A percentile compares a stretch with the other conserved stretches of the same genome.
Evolutionary conservation across 148 eudicot genomes (phyloP).

Genomic region (Persicaria maculosa): DNA sequence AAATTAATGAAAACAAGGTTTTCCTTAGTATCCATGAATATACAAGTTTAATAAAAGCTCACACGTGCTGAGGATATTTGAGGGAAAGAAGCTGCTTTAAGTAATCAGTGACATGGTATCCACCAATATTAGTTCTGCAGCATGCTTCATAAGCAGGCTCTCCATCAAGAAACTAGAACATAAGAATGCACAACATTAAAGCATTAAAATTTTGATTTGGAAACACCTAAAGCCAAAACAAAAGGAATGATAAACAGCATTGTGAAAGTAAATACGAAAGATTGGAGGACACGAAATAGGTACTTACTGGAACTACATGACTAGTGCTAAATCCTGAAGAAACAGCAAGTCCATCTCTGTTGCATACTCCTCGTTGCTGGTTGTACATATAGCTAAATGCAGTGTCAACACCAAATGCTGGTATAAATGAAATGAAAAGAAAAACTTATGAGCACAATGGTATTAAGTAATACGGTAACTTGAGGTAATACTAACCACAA

Average conservation of each 20-base stretch:
- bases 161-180: conserved; percentile 74
- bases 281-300: conserved; percentile 4
- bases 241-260: conserved; percentile 1
- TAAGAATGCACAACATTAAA: background rate
- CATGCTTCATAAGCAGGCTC: conserved; percentile 94
- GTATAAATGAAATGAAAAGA: conserved; percentile 8
- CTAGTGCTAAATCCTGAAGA: conserved; percentile 85
- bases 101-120: conserved; percentile 94
- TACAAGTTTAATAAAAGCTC: conserved; percentile 24
- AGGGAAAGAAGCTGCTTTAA: conserved; percentile 94
- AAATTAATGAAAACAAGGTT: background rate
- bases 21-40: background rate
- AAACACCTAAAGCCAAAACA: background rate
- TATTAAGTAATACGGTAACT: background rate
- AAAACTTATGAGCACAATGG: background rate
- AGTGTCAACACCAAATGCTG: conserved; percentile 97
- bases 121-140: conserved; percentile 94
- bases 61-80: conserved; percentile 91
- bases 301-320: conserved; percentile 86
- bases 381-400: conserved; percentile 92
- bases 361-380: conserved; percentile 70
- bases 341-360: conserved; percentile 71
- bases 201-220: background rate
- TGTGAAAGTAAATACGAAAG: background rate
- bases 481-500: background rate